Evolutionary conservation across 2,329 filamentous ascomycete genomes (phyloP).

Genomic region (Chaetothyriales sp.): DNA sequence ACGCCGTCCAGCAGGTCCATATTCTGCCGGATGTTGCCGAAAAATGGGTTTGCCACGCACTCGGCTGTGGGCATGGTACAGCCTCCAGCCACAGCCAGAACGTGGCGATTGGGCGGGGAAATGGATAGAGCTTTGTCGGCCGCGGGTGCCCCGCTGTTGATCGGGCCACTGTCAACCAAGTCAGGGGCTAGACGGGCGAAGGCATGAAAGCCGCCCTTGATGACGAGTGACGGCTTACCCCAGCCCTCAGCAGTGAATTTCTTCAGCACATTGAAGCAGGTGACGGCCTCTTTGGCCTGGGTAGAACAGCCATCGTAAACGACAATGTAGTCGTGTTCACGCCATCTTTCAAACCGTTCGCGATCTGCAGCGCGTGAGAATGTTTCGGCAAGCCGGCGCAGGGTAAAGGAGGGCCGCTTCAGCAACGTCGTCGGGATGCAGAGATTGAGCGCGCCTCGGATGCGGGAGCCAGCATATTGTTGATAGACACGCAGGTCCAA

Average conservation of each 20-base stretch:
- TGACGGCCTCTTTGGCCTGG: conserved; percentile 63
- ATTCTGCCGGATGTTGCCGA: conserved; percentile 89
- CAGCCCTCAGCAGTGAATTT: conserved; percentile 84
- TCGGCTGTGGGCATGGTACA: conserved; percentile 60
- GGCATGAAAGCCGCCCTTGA: conserved; percentile 66
- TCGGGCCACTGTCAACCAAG: conserved; percentile 41
- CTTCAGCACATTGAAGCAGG: conserved; percentile 74
- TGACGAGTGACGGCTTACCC: conserved; percentile 54
- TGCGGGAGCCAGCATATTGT: conserved; percentile 59
- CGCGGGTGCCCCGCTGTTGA: conserved; percentile 20
- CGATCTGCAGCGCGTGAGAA: conserved; percentile 60
- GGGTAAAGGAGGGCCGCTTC: conserved; percentile 78
- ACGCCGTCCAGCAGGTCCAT: conserved; percentile 90
- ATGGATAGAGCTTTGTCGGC: conserved; percentile 38
- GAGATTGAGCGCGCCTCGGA: conserved; percentile 70
- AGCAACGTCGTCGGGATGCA: conserved; percentile 90
- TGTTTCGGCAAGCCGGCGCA: conserved; percentile 73
- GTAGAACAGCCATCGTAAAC: conserved; percentile 72
- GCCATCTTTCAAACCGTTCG: conserved; percentile 62
- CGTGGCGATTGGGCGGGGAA: conserved; percentile 35
- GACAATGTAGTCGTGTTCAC: conserved; percentile 56
- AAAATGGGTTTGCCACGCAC: conserved; percentile 71
- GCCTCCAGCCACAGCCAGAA: conserved; percentile 73
- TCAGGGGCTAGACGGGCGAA: conserved; percentile 55
- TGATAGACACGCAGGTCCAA: conserved; percentile 78